These are phyloP conservation scores for Salix suchowensis DNA, from an alignment of 345 rosid genomes.

Conservation along the genomic window DNA sequence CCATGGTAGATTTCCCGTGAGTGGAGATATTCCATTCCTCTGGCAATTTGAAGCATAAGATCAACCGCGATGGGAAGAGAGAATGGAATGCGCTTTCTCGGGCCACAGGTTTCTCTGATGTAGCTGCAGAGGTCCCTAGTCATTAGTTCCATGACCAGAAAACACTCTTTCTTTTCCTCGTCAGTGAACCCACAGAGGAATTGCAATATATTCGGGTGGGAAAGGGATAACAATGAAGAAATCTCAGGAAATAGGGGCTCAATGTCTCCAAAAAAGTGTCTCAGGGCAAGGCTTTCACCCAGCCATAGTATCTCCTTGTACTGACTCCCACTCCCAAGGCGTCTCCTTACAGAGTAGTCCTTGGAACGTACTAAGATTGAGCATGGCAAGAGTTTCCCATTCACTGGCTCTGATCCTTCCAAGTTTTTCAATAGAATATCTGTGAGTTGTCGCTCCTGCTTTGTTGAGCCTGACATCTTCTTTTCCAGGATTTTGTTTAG, in stretches of 20 bases:
- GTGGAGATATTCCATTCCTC: conserved; percentile 31
- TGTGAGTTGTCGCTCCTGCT: conserved; percentile 6
- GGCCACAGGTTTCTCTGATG: conserved; percentile 29
- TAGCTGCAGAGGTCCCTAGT: conserved; percentile 15
- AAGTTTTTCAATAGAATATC: conserved; percentile 16
- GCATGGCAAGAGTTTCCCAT: conserved; percentile 13
- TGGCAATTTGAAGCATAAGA: conserved; percentile 32
- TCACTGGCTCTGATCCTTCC: conserved; percentile 2
- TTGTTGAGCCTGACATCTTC: conserved; percentile 11
- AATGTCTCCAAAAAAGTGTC: conserved; percentile 23
- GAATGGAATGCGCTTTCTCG: conserved; percentile 21
- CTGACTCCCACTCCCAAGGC: conserved; percentile 23
- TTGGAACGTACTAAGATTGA: conserved; percentile 16
- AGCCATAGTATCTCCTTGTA: conserved; percentile 24
- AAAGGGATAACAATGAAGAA: conserved; percentile 15
- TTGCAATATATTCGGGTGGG: conserved; percentile 16
- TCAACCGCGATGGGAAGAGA: conserved; percentile 23
- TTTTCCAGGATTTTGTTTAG: conserved; percentile 14
- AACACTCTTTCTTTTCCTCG: conserved; percentile 29
- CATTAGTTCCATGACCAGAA: conserved; percentile 25
- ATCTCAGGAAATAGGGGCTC: conserved; percentile 22
- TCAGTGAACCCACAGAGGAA: conserved; percentile 24
- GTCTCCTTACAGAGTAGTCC: conserved; percentile 20
- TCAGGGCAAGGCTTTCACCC: conserved; percentile 20
- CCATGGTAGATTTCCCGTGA: conserved; percentile 24